Percentiles rank a stretch among this genome's conserved stretches.
Evolutionary conservation across 768 basidiomycete genomes (phyloP).

Genomic region (Tubosaeta brunneosetosa): DNA sequence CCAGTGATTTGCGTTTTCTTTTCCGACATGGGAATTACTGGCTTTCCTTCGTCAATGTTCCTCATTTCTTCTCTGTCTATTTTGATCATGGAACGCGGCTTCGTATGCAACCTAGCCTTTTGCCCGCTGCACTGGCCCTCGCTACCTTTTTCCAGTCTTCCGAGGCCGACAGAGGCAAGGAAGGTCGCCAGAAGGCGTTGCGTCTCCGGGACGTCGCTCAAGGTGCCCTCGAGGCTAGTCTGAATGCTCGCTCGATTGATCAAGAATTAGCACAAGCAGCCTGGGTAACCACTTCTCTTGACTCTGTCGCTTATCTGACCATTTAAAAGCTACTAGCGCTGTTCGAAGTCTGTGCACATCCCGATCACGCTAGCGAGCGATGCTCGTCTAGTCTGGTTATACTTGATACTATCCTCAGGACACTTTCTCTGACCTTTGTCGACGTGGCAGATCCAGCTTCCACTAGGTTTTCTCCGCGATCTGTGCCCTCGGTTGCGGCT

Average conservation of each 20-base stretch:
- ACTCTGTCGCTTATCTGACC: constrained; percentile 7
- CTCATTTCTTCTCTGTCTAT: constrained; percentile 58
- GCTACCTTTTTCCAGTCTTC: constrained; percentile 70
- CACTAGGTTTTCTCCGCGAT: constrained; percentile 43
- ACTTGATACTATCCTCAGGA: constrained; percentile 66
- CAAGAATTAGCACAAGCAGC: constrained; percentile 71
- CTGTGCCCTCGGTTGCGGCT: constrained; percentile 43
- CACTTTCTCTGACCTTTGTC: constrained; percentile 52
- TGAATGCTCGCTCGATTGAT: constrained; percentile 68
- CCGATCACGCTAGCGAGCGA: constrained; percentile 50
- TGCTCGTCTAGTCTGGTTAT: constrained; percentile 52
- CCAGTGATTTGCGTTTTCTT: constrained; percentile 57
- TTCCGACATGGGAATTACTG: constrained; percentile 64
- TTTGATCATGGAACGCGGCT: constrained; percentile 50
- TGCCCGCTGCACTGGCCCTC: constrained; percentile 59
- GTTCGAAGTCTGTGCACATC: constrained; percentile 71
- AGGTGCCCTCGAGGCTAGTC: constrained; percentile 63
- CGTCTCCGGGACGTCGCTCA: constrained; percentile 65
- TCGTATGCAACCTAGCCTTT: constrained; percentile 61
- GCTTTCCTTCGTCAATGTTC: constrained; percentile 71
- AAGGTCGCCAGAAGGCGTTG: constrained; percentile 54
- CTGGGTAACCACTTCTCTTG: constrained; percentile 48
- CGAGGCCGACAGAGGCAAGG: constrained; percentile 47
- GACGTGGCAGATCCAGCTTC: constrained; percentile 54
- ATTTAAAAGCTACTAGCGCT: constrained; percentile 50